A percentile compares a stretch with the other conserved stretches of the same genome.
phyloP scores from a whole-genome alignment of 441 rosid genomes.

The Lepidium campestre region DNA sequence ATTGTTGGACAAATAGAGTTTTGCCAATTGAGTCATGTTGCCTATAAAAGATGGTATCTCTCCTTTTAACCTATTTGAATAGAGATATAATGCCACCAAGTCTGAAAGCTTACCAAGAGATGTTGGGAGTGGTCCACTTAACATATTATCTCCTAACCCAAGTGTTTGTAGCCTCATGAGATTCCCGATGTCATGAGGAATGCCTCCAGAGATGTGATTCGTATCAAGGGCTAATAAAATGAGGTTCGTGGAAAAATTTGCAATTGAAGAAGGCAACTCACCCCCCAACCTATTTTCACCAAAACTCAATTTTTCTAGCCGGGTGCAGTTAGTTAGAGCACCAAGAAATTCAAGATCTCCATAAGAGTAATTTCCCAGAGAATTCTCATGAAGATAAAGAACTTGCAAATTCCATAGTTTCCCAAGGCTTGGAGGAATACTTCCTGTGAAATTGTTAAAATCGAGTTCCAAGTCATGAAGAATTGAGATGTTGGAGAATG shows the following conservation, averaged over 20 bases:
- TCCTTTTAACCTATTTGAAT: conserved; percentile 14
- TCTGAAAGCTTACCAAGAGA: neutral
- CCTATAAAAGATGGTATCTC: conserved; percentile 27
- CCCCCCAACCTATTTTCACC: neutral
- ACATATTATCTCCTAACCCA: neutral
- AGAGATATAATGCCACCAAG: neutral
- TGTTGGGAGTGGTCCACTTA: neutral
- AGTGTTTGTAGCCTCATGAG: neutral
- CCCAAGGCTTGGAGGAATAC: neutral
- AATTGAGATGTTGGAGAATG: neutral
- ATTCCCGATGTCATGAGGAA: neutral
- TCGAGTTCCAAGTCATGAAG: neutral
- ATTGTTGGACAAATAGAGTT: neutral
- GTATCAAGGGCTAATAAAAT: neutral
- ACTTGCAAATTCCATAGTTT: neutral
- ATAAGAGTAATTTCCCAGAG: neutral
- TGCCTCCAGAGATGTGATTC: neutral
- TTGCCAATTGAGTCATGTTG: conserved; percentile 3
- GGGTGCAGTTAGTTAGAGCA: neutral
- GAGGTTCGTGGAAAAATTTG: neutral
- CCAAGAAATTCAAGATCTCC: neutral
- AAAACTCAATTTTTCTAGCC: neutral
- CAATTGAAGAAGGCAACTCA: neutral
- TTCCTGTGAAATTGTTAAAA: neutral
- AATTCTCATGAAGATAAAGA: neutral